phyloP scores from a whole-genome alignment of 805 yeast species.

The Komagataella populi region DNA sequence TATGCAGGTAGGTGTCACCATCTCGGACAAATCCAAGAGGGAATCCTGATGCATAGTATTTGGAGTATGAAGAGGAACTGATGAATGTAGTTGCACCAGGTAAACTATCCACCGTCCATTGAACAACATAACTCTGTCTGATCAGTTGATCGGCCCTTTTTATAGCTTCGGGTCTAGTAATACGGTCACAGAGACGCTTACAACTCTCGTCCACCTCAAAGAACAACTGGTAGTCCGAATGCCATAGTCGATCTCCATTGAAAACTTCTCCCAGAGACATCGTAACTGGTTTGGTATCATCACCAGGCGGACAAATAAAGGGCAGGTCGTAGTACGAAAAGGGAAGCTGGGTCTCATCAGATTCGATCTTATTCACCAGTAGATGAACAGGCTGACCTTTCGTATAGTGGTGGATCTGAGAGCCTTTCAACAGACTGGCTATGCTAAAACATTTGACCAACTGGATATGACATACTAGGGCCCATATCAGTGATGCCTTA shows the following conservation, averaged over 20 bases:
- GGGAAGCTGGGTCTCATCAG: constrained; percentile 67
- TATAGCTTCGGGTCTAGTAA: constrained; percentile 36
- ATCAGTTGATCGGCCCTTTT: constrained; percentile 48
- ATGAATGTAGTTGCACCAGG: constrained; percentile 84
- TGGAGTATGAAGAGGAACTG: constrained; percentile 36
- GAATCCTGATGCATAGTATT: constrained; percentile 71
- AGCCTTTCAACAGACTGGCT: background rate
- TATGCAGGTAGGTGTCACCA: constrained; percentile 52
- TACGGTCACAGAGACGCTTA: constrained; percentile 51
- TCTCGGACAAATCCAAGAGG: constrained; percentile 62
- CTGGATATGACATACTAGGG: background rate
- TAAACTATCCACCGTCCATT: constrained; percentile 73
- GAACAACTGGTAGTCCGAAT: constrained; percentile 49
- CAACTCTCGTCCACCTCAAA: constrained; percentile 62
- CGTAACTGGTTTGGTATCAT: constrained; percentile 42
- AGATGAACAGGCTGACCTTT: constrained; percentile 53
- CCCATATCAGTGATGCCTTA: background rate
- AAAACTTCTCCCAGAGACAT: constrained; percentile 66
- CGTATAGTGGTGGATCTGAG: constrained; percentile 14
- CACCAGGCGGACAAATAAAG: constrained; percentile 63
- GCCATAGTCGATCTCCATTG: constrained; percentile 71
- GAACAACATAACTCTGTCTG: constrained; percentile 58
- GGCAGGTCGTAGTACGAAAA: constrained; percentile 66
- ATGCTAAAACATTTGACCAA: background rate
- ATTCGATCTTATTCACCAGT: constrained; percentile 64